phyloP scores from a whole-genome alignment of 306 rosid species.

The Cucurbita pepo region DNA sequence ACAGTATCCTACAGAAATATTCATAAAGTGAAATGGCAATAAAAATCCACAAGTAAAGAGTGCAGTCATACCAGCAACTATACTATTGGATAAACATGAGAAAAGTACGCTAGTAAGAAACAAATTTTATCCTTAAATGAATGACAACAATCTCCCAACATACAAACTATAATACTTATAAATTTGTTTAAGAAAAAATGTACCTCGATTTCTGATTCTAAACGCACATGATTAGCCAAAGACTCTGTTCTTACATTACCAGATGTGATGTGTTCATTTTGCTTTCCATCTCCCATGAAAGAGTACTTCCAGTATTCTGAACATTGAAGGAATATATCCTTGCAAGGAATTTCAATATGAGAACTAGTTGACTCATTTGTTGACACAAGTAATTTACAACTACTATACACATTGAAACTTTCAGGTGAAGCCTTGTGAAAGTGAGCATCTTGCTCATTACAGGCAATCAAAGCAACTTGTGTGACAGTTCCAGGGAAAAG shows the following conservation, averaged over 20 bases:
- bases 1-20: background rate
- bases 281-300: slow-evolving; percentile 26
- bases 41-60: background rate
- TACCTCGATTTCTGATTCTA: slow-evolving; percentile 33
- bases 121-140: background rate
- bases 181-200: background rate
- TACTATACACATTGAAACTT: slow-evolving; percentile 18
- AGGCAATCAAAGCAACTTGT: slow-evolving; percentile 55
- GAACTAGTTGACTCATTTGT: slow-evolving; percentile 69
- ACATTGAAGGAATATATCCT: slow-evolving; percentile 42
- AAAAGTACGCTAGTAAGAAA: background rate
- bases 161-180: background rate
- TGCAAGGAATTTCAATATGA: slow-evolving; percentile 55
- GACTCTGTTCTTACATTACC: slow-evolving; percentile 21
- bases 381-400: slow-evolving; percentile 45
- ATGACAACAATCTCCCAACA: background rate
- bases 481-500: slow-evolving; percentile 72
- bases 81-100: background rate
- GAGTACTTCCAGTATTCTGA: slow-evolving; percentile 35
- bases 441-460: slow-evolving; percentile 26
- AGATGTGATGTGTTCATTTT: slow-evolving; percentile 15
- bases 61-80: background rate
- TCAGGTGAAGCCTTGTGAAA: slow-evolving; percentile 18
- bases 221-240: slow-evolving; percentile 17
- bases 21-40: background rate